Conservation (phyloP, 1,139 yeast species). For the Yarrowia galli region DNA sequence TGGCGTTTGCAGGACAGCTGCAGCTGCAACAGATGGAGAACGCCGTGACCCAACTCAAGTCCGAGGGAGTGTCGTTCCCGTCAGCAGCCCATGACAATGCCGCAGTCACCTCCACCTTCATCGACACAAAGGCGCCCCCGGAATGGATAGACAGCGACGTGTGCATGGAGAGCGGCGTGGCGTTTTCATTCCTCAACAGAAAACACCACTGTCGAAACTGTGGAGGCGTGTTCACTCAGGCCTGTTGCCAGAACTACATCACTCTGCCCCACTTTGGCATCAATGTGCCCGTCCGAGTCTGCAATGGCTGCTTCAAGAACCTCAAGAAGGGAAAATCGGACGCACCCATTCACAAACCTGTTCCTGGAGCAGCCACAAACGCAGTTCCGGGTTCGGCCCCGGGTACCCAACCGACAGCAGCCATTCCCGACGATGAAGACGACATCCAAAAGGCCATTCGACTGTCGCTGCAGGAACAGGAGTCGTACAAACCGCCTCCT, state of each 20-base stretch:
- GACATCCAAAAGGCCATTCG: conserved; percentile 81
- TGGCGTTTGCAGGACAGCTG: conserved; percentile 72
- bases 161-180: conserved; percentile 90
- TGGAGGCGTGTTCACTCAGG: conserved; percentile 92
- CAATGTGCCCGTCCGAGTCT: conserved; percentile 86
- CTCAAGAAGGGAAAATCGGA: conserved; percentile 45
- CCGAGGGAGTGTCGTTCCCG: conserved; percentile 74
- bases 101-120: conserved; percentile 59
- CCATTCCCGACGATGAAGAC: conserved; percentile 65
- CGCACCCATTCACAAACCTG: conserved; percentile 12
- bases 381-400: background rate
- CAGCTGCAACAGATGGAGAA: conserved; percentile 71
- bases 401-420: background rate
- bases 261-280: conserved; percentile 88
- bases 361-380: conserved; percentile 38
- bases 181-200: conserved; percentile 82
- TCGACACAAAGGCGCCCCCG: conserved; percentile 93
- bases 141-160: conserved; percentile 97
- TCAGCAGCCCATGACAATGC: conserved; percentile 42
- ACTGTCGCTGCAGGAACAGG: conserved; percentile 68
- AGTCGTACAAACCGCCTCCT: conserved; percentile 38
- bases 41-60: conserved; percentile 64
- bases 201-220: conserved; percentile 97
- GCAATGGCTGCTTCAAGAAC: conserved; percentile 84
- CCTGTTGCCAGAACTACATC: conserved; percentile 73